A percentile compares a stretch with the other conserved stretches of the same genome.
These are phyloP conservation scores for Nasturtium officinale DNA, from an alignment of 345 rosid genomes.

Conservation along the genomic window DNA sequence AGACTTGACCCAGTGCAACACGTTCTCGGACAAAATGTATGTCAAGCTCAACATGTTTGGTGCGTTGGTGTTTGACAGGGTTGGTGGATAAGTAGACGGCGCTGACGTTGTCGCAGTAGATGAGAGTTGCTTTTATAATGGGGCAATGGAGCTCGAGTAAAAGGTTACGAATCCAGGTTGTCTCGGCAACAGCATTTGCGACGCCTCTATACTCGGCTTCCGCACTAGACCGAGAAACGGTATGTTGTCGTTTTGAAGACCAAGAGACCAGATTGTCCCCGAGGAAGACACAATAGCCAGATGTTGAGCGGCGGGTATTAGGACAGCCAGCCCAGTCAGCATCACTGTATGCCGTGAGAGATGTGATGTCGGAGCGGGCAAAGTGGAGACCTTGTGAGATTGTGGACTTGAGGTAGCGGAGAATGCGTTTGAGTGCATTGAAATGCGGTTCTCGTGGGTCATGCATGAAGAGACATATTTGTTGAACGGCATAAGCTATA, in stretches of 20 bases:
- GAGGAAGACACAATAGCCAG: neutral
- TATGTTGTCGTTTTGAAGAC: neutral
- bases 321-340: neutral
- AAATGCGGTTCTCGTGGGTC: neutral
- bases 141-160: neutral
- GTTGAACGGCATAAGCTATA: neutral
- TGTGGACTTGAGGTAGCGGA: neutral
- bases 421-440: neutral
- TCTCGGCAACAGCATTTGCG: neutral
- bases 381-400: neutral
- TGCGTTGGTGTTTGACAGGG: neutral
- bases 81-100: neutral
- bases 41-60: neutral
- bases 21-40: neutral
- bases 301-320: neutral
- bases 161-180: neutral
- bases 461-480: neutral
- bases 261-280: neutral
- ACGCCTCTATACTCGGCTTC: neutral
- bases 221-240: neutral
- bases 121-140: neutral
- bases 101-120: neutral
- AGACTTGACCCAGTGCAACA: neutral
- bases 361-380: neutral
- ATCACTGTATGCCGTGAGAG: neutral